Conservation (phyloP, 1,284 basidiomycete species). For the Dichomitus squalens region DNA sequence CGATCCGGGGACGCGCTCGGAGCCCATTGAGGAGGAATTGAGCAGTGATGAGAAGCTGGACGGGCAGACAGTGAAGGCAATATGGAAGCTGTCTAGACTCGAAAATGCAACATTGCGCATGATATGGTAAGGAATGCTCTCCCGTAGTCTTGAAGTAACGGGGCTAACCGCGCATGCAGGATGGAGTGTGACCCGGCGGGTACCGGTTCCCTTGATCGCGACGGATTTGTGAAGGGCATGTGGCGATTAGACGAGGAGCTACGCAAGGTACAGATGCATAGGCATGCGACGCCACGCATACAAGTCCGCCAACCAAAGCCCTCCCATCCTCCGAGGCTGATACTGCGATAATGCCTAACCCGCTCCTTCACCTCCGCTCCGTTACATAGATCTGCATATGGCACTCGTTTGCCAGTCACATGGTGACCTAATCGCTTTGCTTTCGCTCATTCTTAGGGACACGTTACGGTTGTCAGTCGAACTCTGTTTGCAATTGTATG, state of each 20-base stretch:
- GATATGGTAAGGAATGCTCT: constrained; percentile 58
- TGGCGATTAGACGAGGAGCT: constrained; percentile 85
- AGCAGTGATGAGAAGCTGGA: constrained; percentile 51
- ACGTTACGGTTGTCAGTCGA: background rate
- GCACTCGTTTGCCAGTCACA: background rate
- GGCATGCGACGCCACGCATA: constrained; percentile 15
- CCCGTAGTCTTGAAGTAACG: constrained; percentile 9
- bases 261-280: constrained; percentile 51
- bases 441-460: background rate
- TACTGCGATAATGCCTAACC: constrained; percentile 16
- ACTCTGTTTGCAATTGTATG: constrained; percentile 3
- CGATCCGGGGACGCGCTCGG: constrained; percentile 24
- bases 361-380: background rate
- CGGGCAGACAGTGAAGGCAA: constrained; percentile 54
- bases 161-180: constrained; percentile 41
- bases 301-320: constrained; percentile 20
- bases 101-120: constrained; percentile 52
- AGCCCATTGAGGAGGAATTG: constrained; percentile 39
- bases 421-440: background rate
- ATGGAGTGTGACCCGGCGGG: constrained; percentile 62
- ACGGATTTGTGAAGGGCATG: constrained; percentile 75
- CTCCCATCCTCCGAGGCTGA: constrained; percentile 16
- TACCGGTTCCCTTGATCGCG: constrained; percentile 60
- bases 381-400: no score
- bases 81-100: constrained; percentile 68